Percentiles rank a stretch among this genome's conserved stretches.
Evolutionary conservation across 306 rosid genomes (phyloP).

Genomic region (Vigna radiata): DNA sequence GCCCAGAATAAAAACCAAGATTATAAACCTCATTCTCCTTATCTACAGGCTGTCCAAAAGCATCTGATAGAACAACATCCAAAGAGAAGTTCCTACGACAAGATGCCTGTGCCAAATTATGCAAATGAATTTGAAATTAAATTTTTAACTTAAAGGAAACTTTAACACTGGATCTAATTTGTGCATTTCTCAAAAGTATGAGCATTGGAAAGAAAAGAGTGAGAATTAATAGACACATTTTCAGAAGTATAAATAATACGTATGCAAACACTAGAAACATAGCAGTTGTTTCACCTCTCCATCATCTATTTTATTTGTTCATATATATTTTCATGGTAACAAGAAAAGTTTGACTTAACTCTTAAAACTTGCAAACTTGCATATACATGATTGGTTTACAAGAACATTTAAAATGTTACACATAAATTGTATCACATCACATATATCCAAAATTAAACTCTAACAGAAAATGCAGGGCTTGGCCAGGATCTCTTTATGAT

Average conservation of each 20-base stretch:
- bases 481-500: slow-evolving; percentile 15
- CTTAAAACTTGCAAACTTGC: slow-evolving; percentile 3
- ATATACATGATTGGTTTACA: slow-evolving; percentile 19
- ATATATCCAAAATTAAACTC: slow-evolving; percentile 36
- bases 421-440: background rate
- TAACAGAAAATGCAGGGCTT: slow-evolving; percentile 19
- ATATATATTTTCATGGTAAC: background rate
- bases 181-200: slow-evolving; percentile 19
- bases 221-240: slow-evolving; percentile 2
- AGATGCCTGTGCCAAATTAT: slow-evolving; percentile 75
- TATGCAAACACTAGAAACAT: background rate
- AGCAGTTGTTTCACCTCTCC: background rate
- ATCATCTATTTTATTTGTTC: background rate
- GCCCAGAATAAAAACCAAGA: slow-evolving; percentile 29
- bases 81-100: slow-evolving; percentile 90
- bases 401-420: slow-evolving; percentile 21
- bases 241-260: slow-evolving; percentile 5
- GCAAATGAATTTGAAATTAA: slow-evolving; percentile 44
- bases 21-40: slow-evolving; percentile 74
- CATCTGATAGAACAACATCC: slow-evolving; percentile 73
- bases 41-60: slow-evolving; percentile 67
- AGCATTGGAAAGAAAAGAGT: slow-evolving; percentile 17
- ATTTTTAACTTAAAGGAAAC: slow-evolving; percentile 31
- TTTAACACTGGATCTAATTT: slow-evolving; percentile 16
- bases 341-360: slow-evolving; percentile 1